Conservation (phyloP, 2,329 filamentous ascomycete species). For the Mycocentrospora acerina region DNA sequence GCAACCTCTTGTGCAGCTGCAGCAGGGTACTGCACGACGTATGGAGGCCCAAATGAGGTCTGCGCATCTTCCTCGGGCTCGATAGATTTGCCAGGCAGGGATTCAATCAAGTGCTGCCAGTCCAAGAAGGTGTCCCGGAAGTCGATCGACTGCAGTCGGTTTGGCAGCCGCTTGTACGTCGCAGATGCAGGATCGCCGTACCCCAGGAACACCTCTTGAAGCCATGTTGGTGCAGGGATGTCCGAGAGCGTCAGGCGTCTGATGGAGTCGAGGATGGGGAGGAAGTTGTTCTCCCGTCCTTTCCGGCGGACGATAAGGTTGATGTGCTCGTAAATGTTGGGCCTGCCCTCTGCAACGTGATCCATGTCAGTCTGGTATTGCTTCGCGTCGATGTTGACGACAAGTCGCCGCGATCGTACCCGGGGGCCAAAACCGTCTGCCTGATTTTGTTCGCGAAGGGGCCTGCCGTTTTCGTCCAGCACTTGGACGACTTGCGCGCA, state of each 20-base stretch:
- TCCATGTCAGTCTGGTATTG: conserved; percentile 79
- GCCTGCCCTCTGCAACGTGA: conserved; percentile 63
- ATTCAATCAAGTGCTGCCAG: conserved; percentile 91
- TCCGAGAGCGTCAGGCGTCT: conserved; percentile 82
- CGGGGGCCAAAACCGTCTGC: conserved; percentile 63
- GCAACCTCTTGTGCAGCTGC: conserved; percentile 44
- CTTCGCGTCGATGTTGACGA: conserved; percentile 77
- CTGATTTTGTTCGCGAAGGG: conserved; percentile 65
- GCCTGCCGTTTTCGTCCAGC: conserved; percentile 78
- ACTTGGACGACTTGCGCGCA: conserved; percentile 85
- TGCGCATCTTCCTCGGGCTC: conserved; percentile 73
- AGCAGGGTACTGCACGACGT: conserved; percentile 68
- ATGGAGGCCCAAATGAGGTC: conserved; percentile 81
- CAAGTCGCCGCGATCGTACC: conserved; percentile 66
- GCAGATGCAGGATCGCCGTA: conserved; percentile 91
- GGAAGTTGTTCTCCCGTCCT: conserved; percentile 96
- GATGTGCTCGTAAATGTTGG: conserved; percentile 78
- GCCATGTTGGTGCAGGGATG: conserved; percentile 82
- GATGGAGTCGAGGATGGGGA: conserved; percentile 87
- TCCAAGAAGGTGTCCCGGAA: conserved; percentile 93
- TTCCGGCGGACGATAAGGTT: conserved; percentile 83
- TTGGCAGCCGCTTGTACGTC: conserved; percentile 78
- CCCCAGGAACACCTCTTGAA: conserved; percentile 96
- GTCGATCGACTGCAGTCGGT: conserved; percentile 76
- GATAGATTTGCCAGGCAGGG: conserved; percentile 81